Percentiles rank a stretch among this genome's conserved stretches.
phyloP scores from a whole-genome alignment of 768 basidiomycete genomes.

The Mycena polygramma region DNA sequence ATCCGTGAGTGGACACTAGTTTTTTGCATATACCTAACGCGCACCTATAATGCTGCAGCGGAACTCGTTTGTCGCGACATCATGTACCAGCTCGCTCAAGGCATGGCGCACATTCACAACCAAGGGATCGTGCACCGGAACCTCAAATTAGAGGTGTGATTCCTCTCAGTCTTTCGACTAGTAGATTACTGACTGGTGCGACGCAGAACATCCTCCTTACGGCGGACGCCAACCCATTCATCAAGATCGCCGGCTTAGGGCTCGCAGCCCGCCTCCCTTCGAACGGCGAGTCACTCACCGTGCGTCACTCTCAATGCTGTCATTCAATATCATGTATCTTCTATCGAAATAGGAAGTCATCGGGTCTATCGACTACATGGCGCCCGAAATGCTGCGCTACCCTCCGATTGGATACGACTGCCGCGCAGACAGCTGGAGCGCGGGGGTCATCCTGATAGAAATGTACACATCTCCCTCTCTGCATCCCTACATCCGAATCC shows the following conservation, averaged over 20 bases:
- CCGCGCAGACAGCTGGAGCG: conserved; percentile 21
- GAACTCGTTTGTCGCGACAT: conserved; percentile 20
- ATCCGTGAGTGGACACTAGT: neutral
- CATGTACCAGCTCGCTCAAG: conserved; percentile 29
- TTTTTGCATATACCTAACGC: neutral
- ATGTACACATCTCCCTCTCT: neutral
- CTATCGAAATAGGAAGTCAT: neutral
- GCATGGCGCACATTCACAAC: conserved; percentile 23
- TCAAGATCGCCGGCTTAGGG: conserved; percentile 29
- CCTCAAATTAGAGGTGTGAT: conserved; percentile 18
- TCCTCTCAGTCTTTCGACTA: neutral
- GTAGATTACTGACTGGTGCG: neutral
- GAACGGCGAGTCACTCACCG: neutral
- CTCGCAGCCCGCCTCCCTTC: conserved; percentile 2
- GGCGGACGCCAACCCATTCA: conserved; percentile 11
- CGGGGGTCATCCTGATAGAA: conserved; percentile 6
- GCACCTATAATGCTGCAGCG: neutral
- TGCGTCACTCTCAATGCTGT: neutral
- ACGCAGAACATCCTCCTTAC: conserved; percentile 23
- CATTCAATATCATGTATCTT: neutral
- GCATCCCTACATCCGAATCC: too few relatives aligned
- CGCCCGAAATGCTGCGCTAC: conserved; percentile 13
- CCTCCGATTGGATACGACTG: neutral
- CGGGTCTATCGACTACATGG: conserved; percentile 21
- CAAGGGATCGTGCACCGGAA: conserved; percentile 26